These are phyloP conservation scores for Lepidium aucheri DNA, from an alignment of 345 rosid species.

Conservation along the genomic window DNA sequence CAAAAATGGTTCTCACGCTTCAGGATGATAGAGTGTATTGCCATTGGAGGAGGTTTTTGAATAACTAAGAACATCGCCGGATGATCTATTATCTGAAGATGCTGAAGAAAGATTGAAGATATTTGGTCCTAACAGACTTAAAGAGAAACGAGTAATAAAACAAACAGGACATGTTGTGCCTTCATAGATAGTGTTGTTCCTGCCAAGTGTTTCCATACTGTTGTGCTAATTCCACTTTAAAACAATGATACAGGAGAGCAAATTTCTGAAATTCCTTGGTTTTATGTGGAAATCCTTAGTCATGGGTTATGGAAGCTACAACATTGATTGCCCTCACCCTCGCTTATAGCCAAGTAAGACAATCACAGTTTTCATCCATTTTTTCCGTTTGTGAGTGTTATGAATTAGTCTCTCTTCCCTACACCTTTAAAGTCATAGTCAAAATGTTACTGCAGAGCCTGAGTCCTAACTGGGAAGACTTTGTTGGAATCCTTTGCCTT, in stretches of 20 bases:
- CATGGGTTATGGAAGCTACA: conserved; percentile 99
- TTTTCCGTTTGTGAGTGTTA: background rate
- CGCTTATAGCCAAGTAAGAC: conserved; percentile 73
- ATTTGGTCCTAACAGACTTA: conserved; percentile 68
- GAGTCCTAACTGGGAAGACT: conserved; percentile 99
- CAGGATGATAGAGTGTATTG: conserved; percentile 43
- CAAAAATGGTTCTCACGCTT: background rate
- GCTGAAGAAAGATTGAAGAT: conserved; percentile 61
- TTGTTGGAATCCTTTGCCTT: conserved; percentile 80
- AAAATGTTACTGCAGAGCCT: conserved; percentile 44
- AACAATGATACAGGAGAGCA: conserved; percentile 61
- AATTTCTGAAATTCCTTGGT: conserved; percentile 70
- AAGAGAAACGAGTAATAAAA: conserved; percentile 78
- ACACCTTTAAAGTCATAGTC: background rate
- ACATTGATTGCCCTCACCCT: conserved; percentile 89
- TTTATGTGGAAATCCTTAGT: conserved; percentile 97
- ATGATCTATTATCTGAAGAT: conserved; percentile 74
- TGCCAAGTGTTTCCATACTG: background rate
- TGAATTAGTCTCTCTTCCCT: background rate
- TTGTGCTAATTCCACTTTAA: background rate
- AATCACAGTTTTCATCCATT: background rate
- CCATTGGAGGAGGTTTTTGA: conserved; percentile 83
- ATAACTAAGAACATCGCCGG: conserved; percentile 50
- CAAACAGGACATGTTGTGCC: background rate
- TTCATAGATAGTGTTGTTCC: background rate